Percentiles rank a stretch among this genome's conserved stretches.
Conservation (phyloP, 495 filamentous ascomycete species). For the Aspergillus heteromorphus region DNA sequence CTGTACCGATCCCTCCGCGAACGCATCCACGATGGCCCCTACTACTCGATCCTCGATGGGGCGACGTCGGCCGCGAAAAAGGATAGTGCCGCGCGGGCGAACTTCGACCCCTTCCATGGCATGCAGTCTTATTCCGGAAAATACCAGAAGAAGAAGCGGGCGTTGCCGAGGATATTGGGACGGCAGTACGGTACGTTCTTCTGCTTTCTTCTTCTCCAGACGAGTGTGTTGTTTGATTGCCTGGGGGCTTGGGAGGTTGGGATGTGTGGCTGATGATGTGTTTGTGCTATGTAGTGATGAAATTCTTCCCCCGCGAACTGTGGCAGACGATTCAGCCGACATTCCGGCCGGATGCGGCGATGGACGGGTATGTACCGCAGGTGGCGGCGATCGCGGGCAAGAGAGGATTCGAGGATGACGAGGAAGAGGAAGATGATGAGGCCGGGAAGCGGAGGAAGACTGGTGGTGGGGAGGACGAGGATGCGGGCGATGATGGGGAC, state of each 20-base stretch:
- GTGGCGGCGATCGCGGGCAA: constrained; percentile 23
- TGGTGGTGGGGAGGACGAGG: constrained; percentile 32
- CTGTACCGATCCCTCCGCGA: constrained; percentile 46
- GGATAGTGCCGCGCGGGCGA: constrained; percentile 30
- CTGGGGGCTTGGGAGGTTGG: background rate
- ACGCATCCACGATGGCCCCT: constrained; percentile 50
- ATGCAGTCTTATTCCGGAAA: constrained; percentile 54
- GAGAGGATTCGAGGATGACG: constrained; percentile 44
- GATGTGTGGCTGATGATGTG: background rate
- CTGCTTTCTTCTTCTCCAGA: background rate
- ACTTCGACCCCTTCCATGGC: constrained; percentile 55
- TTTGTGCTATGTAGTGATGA: constrained; percentile 31
- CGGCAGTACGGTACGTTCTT: constrained; percentile 44
- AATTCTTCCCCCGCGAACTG: constrained; percentile 55
- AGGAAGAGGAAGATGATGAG: constrained; percentile 36
- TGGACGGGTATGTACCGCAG: constrained; percentile 27
- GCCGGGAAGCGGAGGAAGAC: constrained; percentile 21
- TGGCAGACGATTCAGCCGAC: constrained; percentile 46
- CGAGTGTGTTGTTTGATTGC: background rate
- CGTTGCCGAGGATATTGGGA: constrained; percentile 44
- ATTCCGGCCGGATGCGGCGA: constrained; percentile 32
- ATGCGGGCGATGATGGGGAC: constrained; percentile 31
- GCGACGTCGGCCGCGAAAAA: constrained; percentile 39
- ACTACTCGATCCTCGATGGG: constrained; percentile 51
- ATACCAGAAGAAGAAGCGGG: constrained; percentile 50